Conservation (phyloP, 1,284 basidiomycete species). For the Agroathelia rolfsii region DNA sequence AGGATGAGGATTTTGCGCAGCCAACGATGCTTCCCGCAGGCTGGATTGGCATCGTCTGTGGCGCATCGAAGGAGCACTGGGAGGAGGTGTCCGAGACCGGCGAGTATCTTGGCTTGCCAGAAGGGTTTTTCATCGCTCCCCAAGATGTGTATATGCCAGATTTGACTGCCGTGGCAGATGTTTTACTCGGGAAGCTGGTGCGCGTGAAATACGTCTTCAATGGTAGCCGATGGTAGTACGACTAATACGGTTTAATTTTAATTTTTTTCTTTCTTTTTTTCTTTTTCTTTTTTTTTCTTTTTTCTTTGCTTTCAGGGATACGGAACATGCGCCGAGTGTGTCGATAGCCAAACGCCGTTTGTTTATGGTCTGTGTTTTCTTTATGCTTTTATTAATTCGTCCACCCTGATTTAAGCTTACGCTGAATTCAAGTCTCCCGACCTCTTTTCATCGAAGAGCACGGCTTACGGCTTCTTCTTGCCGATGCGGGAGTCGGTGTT, state of each 20-base stretch:
- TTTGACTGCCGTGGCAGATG: slow-evolving; percentile 62
- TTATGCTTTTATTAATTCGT: slow-evolving; percentile 2
- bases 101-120: slow-evolving; percentile 37
- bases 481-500: slow-evolving; percentile 50
- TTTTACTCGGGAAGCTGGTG: slow-evolving; percentile 69
- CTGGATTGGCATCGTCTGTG: slow-evolving; percentile 75
- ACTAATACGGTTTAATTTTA: background rate
- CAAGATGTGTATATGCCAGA: slow-evolving; percentile 74
- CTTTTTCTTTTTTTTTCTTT: background rate
- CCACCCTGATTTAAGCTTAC: too few relatives aligned
- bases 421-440: slow-evolving; percentile 43
- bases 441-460: slow-evolving; percentile 75
- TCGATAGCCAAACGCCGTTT: slow-evolving; percentile 63
- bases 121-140: slow-evolving; percentile 66
- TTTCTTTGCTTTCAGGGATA: slow-evolving; percentile 37
- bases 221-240: slow-evolving; percentile 1
- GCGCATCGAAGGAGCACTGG: slow-evolving; percentile 54
- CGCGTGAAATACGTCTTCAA: slow-evolving; percentile 13
- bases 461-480: slow-evolving; percentile 55
- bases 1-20: slow-evolving; percentile 15
- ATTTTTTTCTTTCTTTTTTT: slow-evolving; percentile 3
- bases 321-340: slow-evolving; percentile 63
- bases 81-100: slow-evolving; percentile 28
- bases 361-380: slow-evolving; percentile 42
- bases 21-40: slow-evolving; percentile 45